Evolutionary conservation across 2,329 filamentous ascomycete species (phyloP), one percentile per base, ranked within the genome.

Genomic region (Cladosporium phlei): DNA sequence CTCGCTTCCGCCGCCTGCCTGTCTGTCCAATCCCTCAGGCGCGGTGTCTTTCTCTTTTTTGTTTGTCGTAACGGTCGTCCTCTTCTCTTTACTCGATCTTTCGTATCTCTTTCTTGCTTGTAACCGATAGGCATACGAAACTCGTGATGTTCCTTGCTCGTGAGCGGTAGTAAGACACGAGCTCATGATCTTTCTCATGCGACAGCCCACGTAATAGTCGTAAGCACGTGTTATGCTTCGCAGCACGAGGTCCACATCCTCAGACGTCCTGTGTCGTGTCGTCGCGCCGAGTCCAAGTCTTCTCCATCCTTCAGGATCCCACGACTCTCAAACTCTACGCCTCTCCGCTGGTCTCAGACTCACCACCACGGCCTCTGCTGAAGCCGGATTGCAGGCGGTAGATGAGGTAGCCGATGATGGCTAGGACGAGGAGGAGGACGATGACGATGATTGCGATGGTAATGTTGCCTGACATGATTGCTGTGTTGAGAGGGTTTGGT

Each of bases 401-500:
- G 60, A 75, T 74, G 34, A 64, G 53, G 61, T 74, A 74, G 35
- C 66, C 72, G 61, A 75, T 71, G 21, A 71, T 58, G 12, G 45
- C 45, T 3, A 47, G 37, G n/a, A 74, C 64, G 58, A 74, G 65
- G 66, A 75, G 74, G 57, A 75, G 72, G 61, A 75, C 68, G 56
- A 75, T 66, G 61, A 75, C 69, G 62, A 75, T 75, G 57, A 73
- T 63, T 62, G 72, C 72, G 64, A 75, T 72, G 65, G 72, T 71
- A 53, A 75, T 64, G 63, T 75, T 75, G 63, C 71, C 70, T 62
- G 72, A 64, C 72, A 75, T 75, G 35, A 40, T 69, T 52, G 50
- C 38, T 47, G 44, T 49, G 21, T 47, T 25, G 24, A 20, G 35
- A 20, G 28, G 7, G 16, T 33, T 7, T 37, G 27, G 22, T 37